A percentile compares a stretch with the other conserved stretches of the same genome.
Conservation (phyloP, 441 rosid genomes). For the Aleurites moluccanus region DNA sequence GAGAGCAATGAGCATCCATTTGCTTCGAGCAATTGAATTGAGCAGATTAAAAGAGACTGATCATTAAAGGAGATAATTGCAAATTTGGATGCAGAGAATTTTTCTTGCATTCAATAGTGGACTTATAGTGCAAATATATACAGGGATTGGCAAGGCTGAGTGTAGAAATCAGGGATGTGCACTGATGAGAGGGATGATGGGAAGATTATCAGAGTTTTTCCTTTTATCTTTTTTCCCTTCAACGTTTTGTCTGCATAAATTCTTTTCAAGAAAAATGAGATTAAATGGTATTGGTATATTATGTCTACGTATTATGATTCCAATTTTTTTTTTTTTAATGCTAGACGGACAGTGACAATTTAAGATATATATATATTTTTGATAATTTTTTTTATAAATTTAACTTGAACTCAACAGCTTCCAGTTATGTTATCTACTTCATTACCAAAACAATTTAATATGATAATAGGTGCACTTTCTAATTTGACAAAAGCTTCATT, state of each 20-base stretch:
- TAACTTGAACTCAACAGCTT: too few relatives aligned
- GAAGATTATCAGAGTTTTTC: background rate
- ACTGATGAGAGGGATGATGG: background rate
- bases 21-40: background rate
- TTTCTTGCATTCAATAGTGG: background rate
- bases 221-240: background rate
- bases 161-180: conserved; percentile 8
- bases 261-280: background rate
- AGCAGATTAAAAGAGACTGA: background rate
- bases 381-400: too few relatives aligned
- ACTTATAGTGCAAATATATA: background rate
- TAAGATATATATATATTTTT: too few relatives aligned
- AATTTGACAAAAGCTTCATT: too few relatives aligned
- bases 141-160: background rate
- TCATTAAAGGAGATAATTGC: background rate
- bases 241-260: background rate
- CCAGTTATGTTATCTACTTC: too few relatives aligned
- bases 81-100: background rate
- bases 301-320: background rate
- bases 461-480: too few relatives aligned
- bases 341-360: too few relatives aligned
- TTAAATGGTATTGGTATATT: background rate
- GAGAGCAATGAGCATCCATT: background rate
- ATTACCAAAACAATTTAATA: too few relatives aligned
- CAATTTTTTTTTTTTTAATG: background rate